phyloP scores from a whole-genome alignment of 139 green algal genomes.

The Chlamydomonas sp. region DNA sequence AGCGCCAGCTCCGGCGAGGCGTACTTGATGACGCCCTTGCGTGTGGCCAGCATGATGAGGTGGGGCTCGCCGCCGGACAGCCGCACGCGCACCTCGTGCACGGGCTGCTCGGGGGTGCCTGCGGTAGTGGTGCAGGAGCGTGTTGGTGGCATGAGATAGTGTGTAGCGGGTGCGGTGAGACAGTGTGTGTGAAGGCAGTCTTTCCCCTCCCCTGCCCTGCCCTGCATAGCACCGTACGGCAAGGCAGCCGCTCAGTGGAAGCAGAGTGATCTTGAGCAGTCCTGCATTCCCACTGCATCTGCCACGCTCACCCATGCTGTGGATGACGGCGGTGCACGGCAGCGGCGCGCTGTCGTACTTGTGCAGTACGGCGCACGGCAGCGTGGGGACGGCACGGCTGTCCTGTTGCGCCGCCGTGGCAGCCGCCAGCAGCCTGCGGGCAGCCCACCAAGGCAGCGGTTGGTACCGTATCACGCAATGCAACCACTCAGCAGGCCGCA shows the following conservation, averaged over 20 bases:
- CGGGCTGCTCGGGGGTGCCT: not conserved
- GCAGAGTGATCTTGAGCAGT: too few relatives aligned
- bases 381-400: not conserved
- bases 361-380: not conserved
- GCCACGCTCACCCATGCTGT: not conserved
- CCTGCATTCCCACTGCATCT: too few relatives aligned
- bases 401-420: not conserved
- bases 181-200: too few relatives aligned
- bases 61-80: not conserved
- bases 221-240: too few relatives aligned
- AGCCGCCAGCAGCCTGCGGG: not conserved
- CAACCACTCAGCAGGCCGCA: too few relatives aligned
- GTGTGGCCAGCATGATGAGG: not conserved
- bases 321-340: not conserved
- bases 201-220: too few relatives aligned
- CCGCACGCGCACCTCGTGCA: constrained; percentile 6
- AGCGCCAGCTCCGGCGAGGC: not conserved
- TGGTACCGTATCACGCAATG: not conserved
- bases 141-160: too few relatives aligned
- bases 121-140: not conserved
- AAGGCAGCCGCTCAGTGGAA: too few relatives aligned
- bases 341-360: not conserved
- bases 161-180: too few relatives aligned
- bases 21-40: constrained; percentile 18
- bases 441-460: not conserved